phyloP scores from a whole-genome alignment of 306 rosid species.

The Cucurbita moschata region DNA sequence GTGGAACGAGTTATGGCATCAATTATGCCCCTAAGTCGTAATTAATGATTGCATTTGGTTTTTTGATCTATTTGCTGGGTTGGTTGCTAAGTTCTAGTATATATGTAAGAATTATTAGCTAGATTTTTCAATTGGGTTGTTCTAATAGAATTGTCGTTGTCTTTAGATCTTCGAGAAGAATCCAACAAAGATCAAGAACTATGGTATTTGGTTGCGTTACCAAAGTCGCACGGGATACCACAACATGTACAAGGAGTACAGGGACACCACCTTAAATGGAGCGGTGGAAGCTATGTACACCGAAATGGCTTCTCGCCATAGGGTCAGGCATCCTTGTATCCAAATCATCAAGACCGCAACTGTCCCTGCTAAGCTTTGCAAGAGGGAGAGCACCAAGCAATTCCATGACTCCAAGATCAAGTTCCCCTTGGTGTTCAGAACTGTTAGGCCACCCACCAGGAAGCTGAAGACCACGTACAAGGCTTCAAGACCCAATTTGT shows the following conservation, averaged over 20 bases:
- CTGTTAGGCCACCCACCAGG: conserved; percentile 69
- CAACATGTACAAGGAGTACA: conserved; percentile 88
- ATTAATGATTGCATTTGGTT: neutral
- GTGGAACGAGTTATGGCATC: neutral
- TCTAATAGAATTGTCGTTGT: neutral
- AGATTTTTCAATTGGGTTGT: neutral
- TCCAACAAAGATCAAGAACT: conserved; percentile 73
- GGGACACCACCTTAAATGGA: conserved; percentile 80
- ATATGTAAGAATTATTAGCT: neutral
- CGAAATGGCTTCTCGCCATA: conserved; percentile 89
- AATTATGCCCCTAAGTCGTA: neutral
- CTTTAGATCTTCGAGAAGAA: conserved; percentile 76
- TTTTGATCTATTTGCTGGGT: neutral
- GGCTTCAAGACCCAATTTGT: conserved; percentile 77
- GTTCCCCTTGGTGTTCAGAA: conserved; percentile 77
- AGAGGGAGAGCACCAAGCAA: conserved; percentile 83
- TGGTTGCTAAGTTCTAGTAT: neutral
- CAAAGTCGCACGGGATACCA: conserved; percentile 89
- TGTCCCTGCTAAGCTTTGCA: conserved; percentile 71
- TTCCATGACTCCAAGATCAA: conserved; percentile 80
- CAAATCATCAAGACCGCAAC: conserved; percentile 87
- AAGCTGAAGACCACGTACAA: conserved; percentile 88
- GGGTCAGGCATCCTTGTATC: conserved; percentile 76
- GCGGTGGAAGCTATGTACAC: conserved; percentile 66
- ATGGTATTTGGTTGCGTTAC: conserved; percentile 76